These are phyloP conservation scores for Apiotrichum porosum DNA, from an alignment of 1,284 basidiomycete species.

Conservation along the genomic window DNA sequence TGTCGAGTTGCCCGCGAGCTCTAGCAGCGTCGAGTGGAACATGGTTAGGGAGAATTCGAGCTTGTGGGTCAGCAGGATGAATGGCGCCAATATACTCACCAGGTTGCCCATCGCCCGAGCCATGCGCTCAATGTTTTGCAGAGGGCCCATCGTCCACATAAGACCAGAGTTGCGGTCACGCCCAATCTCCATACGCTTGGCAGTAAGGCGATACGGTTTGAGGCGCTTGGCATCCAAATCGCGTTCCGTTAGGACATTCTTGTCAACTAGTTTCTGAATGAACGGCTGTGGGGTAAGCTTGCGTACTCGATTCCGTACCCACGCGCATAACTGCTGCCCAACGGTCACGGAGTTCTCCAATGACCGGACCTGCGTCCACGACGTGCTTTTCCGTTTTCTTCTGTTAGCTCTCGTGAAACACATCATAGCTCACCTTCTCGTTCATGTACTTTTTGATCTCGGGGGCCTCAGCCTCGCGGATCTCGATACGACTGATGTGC, in stretches of 20 bases:
- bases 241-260: conserved; percentile 35
- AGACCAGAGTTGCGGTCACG: conserved; percentile 20
- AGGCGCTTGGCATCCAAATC: conserved; percentile 41
- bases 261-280: conserved; percentile 38
- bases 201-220: conserved; percentile 37
- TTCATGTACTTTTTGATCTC: conserved; percentile 85
- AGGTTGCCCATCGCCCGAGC: conserved; percentile 76
- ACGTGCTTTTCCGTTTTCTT: conserved; percentile 56
- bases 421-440: conserved; percentile 62
- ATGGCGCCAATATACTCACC: conserved; percentile 50
- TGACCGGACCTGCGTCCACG: conserved; percentile 58
- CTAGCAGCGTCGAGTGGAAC: conserved; percentile 62
- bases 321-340: conserved; percentile 67
- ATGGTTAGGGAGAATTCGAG: conserved; percentile 74
- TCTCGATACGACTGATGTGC: conserved; percentile 96
- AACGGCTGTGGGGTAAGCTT: conserved; percentile 26
- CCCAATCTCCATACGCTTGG: conserved; percentile 35
- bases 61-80: conserved; percentile 49
- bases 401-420: background rate
- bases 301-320: conserved; percentile 22
- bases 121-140: conserved; percentile 50
- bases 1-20: conserved; percentile 43
- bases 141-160: conserved; percentile 28
- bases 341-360: conserved; percentile 39
- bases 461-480: conserved; percentile 83